Percentiles rank a stretch among this genome's conserved stretches.
Conservation (phyloP, 345 rosid species). For the Eucalyptus caleyi region DNA sequence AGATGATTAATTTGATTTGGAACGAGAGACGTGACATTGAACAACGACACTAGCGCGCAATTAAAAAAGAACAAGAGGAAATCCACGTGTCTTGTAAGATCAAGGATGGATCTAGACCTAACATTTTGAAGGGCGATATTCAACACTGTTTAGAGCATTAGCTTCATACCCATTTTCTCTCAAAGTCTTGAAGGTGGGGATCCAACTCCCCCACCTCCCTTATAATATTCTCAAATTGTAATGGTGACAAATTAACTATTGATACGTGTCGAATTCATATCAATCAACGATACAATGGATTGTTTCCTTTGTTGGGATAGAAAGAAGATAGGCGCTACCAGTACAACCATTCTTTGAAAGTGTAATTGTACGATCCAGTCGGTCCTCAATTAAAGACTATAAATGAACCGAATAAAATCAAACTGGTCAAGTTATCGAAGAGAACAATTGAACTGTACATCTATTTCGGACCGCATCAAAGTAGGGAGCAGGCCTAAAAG, state of each 20-base stretch:
- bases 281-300: background rate
- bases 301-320: rapidly evolving
- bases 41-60: background rate
- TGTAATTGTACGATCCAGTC: rapidly evolving
- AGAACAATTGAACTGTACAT: background rate
- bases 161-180: background rate
- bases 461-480: background rate
- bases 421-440: rapidly evolving
- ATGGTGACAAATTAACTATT: background rate
- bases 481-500: background rate
- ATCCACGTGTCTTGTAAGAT: background rate
- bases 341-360: background rate
- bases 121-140: background rate
- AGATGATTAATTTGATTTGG: background rate
- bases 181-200: background rate
- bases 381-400: background rate
- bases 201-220: background rate
- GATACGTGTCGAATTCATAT: rapidly evolving
- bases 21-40: background rate
- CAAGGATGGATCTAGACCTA: background rate
- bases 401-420: background rate
- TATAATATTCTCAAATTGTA: background rate
- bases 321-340: background rate
- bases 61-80: background rate
- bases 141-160: background rate